phyloP scores from a whole-genome alignment of 352 stramenopile genomes.

The Pythium rhizo-oryzae region DNA sequence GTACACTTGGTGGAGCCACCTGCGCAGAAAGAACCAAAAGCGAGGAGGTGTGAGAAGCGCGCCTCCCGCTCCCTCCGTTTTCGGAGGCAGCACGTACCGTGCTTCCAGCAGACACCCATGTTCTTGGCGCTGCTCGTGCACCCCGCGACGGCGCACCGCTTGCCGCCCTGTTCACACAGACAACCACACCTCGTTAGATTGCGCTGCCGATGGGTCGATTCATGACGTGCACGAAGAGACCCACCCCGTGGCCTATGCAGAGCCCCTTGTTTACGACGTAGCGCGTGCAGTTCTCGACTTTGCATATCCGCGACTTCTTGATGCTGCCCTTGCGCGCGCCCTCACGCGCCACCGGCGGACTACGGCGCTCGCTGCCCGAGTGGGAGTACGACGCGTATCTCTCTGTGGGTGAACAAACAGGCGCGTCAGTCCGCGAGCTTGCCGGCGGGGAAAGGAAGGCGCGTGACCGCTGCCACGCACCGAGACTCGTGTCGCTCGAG shows the following conservation, averaged over 20 bases:
- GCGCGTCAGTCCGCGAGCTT: not conserved
- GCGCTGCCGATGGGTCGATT: not conserved
- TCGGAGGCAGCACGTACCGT: conserved; percentile 37
- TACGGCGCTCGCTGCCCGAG: conserved; percentile 19
- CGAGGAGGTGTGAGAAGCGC: not conserved
- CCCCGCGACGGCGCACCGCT: conserved; percentile 58
- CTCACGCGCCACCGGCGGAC: conserved; percentile 1
- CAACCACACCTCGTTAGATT: conserved; percentile 12
- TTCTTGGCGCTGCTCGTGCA: conserved; percentile 82
- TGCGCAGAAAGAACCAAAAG: conserved; percentile 18
- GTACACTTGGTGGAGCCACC: conserved; percentile 79
- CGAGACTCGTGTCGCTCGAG: conserved; percentile 38
- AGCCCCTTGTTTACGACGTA: conserved; percentile 79
- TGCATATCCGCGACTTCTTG: conserved; percentile 77
- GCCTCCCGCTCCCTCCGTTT: too few relatives aligned
- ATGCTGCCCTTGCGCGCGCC: conserved; percentile 18
- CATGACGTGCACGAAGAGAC: conserved; percentile 10
- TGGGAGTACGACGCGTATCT: conserved; percentile 12
- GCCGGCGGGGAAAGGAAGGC: too few relatives aligned
- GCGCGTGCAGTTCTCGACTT: conserved; percentile 71
- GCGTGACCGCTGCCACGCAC: conserved; percentile 7
- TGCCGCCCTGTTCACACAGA: conserved; percentile 52
- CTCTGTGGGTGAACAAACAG: conserved; percentile 3
- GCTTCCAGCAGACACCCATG: conserved; percentile 76
- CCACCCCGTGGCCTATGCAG: conserved; percentile 71